Conservation (phyloP, 768 basidiomycete species). For the Neoboletus magnificus region DNA sequence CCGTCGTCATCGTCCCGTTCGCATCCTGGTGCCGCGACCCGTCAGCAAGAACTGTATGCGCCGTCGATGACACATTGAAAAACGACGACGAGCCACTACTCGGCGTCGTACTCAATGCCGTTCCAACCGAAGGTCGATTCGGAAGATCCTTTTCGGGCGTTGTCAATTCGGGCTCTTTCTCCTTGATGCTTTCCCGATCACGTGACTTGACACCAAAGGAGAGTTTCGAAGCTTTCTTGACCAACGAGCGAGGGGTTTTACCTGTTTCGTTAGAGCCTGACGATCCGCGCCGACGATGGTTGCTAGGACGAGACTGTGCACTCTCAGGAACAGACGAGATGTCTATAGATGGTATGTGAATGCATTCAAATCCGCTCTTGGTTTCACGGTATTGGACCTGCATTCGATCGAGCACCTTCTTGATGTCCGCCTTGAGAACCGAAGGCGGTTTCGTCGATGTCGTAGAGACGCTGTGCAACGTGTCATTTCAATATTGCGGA, state of each 20-base stretch:
- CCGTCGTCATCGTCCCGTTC: conserved; percentile 21
- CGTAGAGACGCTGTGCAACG: conserved; percentile 71
- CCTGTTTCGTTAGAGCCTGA: conserved; percentile 51
- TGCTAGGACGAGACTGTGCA: conserved; percentile 32
- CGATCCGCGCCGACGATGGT: conserved; percentile 45
- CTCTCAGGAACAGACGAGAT: conserved; percentile 62
- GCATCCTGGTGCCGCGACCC: conserved; percentile 26
- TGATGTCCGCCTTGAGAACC: conserved; percentile 80
- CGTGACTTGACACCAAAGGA: conserved; percentile 68
- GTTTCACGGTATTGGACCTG: conserved; percentile 92
- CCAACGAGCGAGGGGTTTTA: conserved; percentile 50
- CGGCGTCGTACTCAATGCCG: conserved; percentile 57
- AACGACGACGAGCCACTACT: conserved; percentile 82
- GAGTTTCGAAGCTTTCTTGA: conserved; percentile 74
- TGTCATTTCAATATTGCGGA: not conserved
- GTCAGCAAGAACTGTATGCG: conserved; percentile 40
- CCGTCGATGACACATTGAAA: conserved; percentile 71
- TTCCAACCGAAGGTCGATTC: conserved; percentile 41
- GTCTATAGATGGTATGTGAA: conserved; percentile 93
- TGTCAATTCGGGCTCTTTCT: conserved; percentile 40
- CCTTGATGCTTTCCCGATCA: conserved; percentile 43
- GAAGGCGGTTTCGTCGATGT: conserved; percentile 87
- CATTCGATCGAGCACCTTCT: conserved; percentile 86
- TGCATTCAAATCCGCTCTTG: conserved; percentile 92
- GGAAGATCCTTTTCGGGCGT: conserved; percentile 47